Evolutionary conservation across 345 rosid genomes (phyloP).

Genomic region (Camelina neglecta): DNA sequence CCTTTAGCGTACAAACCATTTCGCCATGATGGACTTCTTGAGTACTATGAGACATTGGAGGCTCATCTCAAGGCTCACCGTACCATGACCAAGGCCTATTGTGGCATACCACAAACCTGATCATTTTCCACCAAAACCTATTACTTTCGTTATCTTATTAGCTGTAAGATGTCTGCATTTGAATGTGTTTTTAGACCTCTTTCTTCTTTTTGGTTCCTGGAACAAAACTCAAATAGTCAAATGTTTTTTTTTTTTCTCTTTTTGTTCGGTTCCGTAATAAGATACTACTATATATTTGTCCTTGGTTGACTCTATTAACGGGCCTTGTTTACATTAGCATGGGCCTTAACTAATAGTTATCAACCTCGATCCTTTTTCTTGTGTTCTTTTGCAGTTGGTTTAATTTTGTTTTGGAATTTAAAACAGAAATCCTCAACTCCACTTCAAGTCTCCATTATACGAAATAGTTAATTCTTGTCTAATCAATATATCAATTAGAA

Average conservation of each 20-base stretch:
- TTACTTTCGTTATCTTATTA: background rate
- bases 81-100: conserved; percentile 58
- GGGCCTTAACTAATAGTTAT: background rate
- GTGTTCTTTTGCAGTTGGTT: background rate
- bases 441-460: conserved; percentile 1
- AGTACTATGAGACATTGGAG: conserved; percentile 44
- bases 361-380: background rate
- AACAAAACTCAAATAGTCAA: background rate
- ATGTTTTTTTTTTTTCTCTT: background rate
- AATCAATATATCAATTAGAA: conserved; percentile 21
- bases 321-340: background rate
- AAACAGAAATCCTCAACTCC: background rate
- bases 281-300: background rate
- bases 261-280: background rate
- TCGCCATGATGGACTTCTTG: conserved; percentile 55
- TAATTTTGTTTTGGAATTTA: background rate
- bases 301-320: background rate
- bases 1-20: conserved; percentile 68
- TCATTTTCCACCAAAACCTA: background rate
- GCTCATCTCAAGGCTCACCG: conserved; percentile 46
- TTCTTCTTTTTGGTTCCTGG: conserved; percentile 7
- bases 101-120: conserved; percentile 47
- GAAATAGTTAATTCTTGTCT: conserved; percentile 4
- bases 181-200: background rate
- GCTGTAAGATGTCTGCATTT: background rate